Evolutionary conservation across 345 rosid genomes (phyloP).

Genomic region (Cochlearia excelsa): DNA sequence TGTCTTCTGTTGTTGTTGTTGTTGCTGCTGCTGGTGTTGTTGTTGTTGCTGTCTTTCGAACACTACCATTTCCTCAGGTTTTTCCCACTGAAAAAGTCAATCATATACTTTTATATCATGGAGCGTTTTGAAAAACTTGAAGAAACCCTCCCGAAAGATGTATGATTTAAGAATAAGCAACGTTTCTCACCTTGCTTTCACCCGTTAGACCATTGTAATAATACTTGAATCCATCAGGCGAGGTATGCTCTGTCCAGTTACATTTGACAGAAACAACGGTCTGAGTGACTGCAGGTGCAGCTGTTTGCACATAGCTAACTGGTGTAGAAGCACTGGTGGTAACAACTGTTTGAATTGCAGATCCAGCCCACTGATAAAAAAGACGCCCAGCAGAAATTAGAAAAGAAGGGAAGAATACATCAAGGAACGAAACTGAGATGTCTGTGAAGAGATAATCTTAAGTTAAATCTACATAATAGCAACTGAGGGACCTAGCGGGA

Average conservation of each 20-base stretch:
- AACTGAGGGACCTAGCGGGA: slow-evolving; percentile 5
- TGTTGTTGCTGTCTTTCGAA: slow-evolving; percentile 60
- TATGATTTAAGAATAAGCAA: slow-evolving; percentile 1
- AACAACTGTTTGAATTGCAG: slow-evolving; percentile 42
- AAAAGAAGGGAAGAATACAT: slow-evolving; percentile 4
- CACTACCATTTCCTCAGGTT: slow-evolving; percentile 79
- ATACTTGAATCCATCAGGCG: slow-evolving; percentile 97
- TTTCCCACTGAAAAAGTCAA: slow-evolving; percentile 70
- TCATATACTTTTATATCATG: slow-evolving; percentile 12
- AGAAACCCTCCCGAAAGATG: slow-evolving; percentile 7
- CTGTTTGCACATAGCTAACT: slow-evolving; percentile 46
- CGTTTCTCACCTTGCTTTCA: slow-evolving; percentile 80
- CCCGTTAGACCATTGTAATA: slow-evolving; percentile 74
- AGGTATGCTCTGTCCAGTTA: slow-evolving; percentile 95
- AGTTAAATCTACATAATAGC: slow-evolving; percentile 6
- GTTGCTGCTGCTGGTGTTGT: slow-evolving; percentile 50
- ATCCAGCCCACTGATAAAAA: slow-evolving; percentile 60
- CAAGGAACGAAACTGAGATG: slow-evolving; percentile 9
- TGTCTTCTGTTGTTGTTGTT: slow-evolving; percentile 56
- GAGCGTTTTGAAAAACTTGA: slow-evolving; percentile 3
- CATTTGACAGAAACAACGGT: slow-evolving; percentile 51
- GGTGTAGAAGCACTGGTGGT: slow-evolving; percentile 44
- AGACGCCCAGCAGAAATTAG: slow-evolving; percentile 24
- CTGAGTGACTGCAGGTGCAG: slow-evolving; percentile 39
- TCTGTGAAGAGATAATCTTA: slow-evolving; percentile 5